These are phyloP conservation scores for Daldinia decipiens DNA, from an alignment of 495 filamentous ascomycete species.

Conservation along the genomic window DNA sequence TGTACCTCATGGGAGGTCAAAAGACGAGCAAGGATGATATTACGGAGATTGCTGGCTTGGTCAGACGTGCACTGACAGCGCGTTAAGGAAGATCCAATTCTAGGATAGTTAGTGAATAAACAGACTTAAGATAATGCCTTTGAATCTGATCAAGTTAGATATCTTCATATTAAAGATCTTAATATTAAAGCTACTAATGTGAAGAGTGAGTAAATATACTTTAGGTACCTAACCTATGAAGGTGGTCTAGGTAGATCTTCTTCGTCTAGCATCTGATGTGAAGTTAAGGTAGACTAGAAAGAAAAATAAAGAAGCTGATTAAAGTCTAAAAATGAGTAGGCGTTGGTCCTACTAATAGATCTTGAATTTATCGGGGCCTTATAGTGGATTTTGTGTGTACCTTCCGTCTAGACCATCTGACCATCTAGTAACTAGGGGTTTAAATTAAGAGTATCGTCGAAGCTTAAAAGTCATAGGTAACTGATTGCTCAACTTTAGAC, in stretches of 20 bases:
- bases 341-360: background rate
- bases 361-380: background rate
- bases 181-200: background rate
- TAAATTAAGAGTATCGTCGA: constrained; percentile 1
- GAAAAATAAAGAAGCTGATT: background rate
- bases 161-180: background rate
- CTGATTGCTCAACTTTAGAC: background rate
- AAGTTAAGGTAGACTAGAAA: background rate
- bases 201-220: background rate
- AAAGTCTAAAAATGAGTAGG: background rate
- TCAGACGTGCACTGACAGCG: constrained; percentile 18
- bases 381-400: background rate
- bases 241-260: too few species aligned
- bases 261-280: background rate
- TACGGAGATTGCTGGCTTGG: constrained; percentile 55
- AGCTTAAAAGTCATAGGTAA: constrained; percentile 1
- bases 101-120: background rate
- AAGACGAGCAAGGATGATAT: constrained; percentile 64
- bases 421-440: constrained; percentile 7
- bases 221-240: too few species aligned
- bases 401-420: background rate
- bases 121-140: background rate
- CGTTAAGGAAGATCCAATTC: background rate
- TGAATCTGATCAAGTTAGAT: background rate
- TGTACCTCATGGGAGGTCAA: constrained; percentile 80